phyloP scores from a whole-genome alignment of 2,329 filamentous ascomycete species.

The Colletotrichum plurivorum region DNA sequence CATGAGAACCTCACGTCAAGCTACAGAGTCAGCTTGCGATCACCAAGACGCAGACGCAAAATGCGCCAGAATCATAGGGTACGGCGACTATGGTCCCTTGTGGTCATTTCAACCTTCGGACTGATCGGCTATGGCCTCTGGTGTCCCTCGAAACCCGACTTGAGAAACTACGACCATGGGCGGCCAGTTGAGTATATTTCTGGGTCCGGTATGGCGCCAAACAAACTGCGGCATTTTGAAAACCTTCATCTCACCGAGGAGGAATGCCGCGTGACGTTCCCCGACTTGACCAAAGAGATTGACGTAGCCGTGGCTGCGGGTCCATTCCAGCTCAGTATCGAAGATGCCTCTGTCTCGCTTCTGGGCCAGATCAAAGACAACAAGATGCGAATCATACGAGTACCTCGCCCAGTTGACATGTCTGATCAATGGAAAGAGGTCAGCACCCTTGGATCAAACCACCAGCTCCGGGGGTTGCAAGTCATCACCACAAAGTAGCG shows the following conservation, averaged over 20 bases:
- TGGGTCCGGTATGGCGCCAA: not conserved
- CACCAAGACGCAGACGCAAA: not conserved
- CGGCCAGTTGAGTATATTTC: not conserved
- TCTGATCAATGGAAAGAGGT: conserved; percentile 60
- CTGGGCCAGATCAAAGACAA: conserved; percentile 50
- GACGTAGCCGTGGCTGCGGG: conserved; percentile 60
- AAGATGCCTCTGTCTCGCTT: conserved; percentile 48
- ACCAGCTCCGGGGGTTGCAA: not conserved
- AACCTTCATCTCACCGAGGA: conserved; percentile 57
- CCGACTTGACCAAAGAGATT: conserved; percentile 62
- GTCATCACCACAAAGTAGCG: conserved; percentile 15
- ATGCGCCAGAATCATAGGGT: conserved; percentile 23
- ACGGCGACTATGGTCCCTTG: conserved; percentile 21
- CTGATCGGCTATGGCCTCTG: conserved; percentile 17
- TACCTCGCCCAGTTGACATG: conserved; percentile 56
- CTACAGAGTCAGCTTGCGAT: not conserved
- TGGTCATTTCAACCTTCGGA: not conserved
- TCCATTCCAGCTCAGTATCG: conserved; percentile 55
- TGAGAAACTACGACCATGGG: not conserved
- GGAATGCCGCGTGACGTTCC: conserved; percentile 61
- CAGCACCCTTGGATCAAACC: conserved; percentile 13
- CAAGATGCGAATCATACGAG: conserved; percentile 61
- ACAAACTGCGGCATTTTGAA: conserved; percentile 34
- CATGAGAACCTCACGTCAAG: not conserved
- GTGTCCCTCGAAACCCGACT: not conserved